phyloP scores from a whole-genome alignment of 2,329 filamentous ascomycete species.

The Claviceps citrina region DNA sequence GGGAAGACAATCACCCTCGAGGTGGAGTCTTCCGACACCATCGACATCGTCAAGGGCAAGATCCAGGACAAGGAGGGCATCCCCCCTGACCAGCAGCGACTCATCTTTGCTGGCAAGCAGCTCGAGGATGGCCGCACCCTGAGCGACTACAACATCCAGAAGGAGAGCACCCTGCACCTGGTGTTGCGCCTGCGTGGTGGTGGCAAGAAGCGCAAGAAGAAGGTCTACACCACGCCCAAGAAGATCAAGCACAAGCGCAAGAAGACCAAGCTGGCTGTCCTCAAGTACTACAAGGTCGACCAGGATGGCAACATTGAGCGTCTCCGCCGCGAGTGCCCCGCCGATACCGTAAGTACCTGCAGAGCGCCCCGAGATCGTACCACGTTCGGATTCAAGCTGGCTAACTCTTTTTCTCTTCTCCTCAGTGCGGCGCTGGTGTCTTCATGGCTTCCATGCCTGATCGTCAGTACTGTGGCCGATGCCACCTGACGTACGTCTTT shows the following conservation, averaged over 20 bases:
- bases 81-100: slow-evolving; percentile 90
- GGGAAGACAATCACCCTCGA: slow-evolving; percentile 99
- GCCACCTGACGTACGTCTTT: slow-evolving; percentile 60
- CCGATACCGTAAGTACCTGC: slow-evolving; percentile 71
- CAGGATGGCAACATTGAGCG: slow-evolving; percentile 99
- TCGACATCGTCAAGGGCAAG: slow-evolving; percentile 99
- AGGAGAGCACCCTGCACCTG: slow-evolving; percentile 97
- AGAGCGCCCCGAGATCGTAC: no score
- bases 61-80: slow-evolving; percentile 98
- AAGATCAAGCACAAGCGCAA: slow-evolving; percentile 99
- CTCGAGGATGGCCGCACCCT: slow-evolving; percentile 98
- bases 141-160: slow-evolving; percentile 99
- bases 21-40: slow-evolving; percentile 98
- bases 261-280: slow-evolving; percentile 99
- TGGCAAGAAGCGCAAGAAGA: slow-evolving; percentile 99
- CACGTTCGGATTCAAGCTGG: no score
- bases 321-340: slow-evolving; percentile 92
- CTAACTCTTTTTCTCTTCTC: no score
- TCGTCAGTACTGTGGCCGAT: slow-evolving; percentile 85
- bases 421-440: slow-evolving; percentile 93
- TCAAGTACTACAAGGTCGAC: slow-evolving; percentile 99
- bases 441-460: slow-evolving; percentile 99
- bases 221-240: slow-evolving; percentile 99
- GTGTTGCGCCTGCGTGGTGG: slow-evolving; percentile 97
- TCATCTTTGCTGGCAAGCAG: slow-evolving; percentile 99